phyloP scores from a whole-genome alignment of 139 green algal species.

The Gonium pectorale region DNA sequence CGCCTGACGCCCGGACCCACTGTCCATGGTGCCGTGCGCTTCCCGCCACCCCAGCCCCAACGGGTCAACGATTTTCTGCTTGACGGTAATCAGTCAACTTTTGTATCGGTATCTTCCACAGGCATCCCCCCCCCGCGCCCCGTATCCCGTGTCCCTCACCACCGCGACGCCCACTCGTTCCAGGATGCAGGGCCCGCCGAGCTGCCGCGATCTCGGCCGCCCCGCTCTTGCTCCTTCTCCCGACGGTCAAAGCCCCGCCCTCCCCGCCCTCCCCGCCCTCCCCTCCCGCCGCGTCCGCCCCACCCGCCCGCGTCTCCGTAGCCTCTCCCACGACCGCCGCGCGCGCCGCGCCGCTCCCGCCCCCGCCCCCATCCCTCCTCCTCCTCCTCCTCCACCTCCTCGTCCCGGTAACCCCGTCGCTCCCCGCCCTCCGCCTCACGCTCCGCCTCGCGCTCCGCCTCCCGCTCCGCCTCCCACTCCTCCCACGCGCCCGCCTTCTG shows the following conservation, averaged over 20 bases:
- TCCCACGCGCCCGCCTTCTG: constrained; percentile 19
- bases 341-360: not conserved
- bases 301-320: too few species aligned
- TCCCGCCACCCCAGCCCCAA: too few species aligned
- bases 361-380: not conserved
- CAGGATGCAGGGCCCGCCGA: too few species aligned
- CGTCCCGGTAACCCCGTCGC: not conserved
- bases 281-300: not conserved
- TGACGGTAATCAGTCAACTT: too few species aligned
- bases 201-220: not conserved
- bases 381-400: not conserved
- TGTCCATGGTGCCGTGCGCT: too few species aligned
- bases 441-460: not conserved
- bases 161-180: too few species aligned
- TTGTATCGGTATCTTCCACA: too few species aligned
- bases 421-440: not conserved
- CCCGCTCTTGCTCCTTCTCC: not conserved
- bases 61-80: too few species aligned
- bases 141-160: too few species aligned
- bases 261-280: not conserved
- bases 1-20: too few species aligned
- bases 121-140: too few species aligned
- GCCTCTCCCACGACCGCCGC: too few species aligned
- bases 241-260: not conserved
- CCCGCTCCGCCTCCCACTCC: not conserved